Conservation (phyloP, 441 rosid genomes). For the Populus trichocarpa region DNA sequence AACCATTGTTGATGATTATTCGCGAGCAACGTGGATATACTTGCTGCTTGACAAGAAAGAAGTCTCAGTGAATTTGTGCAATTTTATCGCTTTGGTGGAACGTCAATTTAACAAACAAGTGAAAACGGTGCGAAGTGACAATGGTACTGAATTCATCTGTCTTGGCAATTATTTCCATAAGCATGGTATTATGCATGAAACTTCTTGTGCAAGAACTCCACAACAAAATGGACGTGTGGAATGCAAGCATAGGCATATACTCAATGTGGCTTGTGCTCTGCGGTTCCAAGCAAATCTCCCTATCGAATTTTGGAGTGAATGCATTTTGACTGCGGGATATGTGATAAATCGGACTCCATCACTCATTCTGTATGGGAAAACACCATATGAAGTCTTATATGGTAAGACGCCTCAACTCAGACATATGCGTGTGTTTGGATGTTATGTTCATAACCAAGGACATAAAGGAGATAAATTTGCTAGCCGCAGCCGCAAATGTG, state of each 20-base stretch:
- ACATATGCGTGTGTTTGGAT: not conserved
- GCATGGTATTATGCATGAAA: not conserved
- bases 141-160: not conserved
- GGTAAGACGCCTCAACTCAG: not conserved
- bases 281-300: not conserved
- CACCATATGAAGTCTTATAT: not conserved
- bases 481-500: not conserved
- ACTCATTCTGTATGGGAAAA: not conserved
- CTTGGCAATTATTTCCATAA: not conserved
- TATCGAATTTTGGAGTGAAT: not conserved
- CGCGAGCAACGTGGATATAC: too few relatives aligned
- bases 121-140: not conserved
- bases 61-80: too few relatives aligned
- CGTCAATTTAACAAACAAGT: too few relatives aligned
- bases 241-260: not conserved
- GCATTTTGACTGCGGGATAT: not conserved
- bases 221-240: not conserved
- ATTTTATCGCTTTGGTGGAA: too few relatives aligned
- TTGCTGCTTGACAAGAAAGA: too few relatives aligned
- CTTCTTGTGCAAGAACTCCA: not conserved
- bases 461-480: not conserved
- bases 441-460: not conserved
- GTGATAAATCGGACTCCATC: not conserved
- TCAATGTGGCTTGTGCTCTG: too few relatives aligned
- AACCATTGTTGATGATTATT: too few relatives aligned